A percentile compares a stretch with the other conserved stretches of the same genome.
Conservation (phyloP, 129 eudicot species). For the carrot (Daucus carota) region DNA sequence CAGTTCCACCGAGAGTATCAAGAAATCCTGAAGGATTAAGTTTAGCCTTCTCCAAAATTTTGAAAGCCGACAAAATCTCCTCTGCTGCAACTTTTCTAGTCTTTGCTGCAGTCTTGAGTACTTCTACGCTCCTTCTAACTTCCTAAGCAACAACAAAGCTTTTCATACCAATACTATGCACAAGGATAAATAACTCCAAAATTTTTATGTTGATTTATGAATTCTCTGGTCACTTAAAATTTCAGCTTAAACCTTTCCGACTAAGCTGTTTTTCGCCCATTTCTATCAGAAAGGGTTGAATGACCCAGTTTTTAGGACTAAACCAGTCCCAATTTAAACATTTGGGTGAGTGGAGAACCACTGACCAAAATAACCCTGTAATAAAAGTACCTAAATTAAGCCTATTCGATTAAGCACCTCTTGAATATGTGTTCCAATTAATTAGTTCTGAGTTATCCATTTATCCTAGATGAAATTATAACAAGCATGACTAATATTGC, state of each 20-base stretch:
- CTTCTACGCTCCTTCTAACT: conserved; percentile 55
- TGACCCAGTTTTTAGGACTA: background rate
- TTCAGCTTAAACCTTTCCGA: background rate
- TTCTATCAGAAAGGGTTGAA: background rate
- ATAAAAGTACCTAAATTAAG: background rate
- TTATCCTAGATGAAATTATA: background rate
- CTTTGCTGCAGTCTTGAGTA: conserved; percentile 85
- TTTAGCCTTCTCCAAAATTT: conserved; percentile 80
- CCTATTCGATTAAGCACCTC: background rate
- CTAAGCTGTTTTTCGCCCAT: too few species aligned
- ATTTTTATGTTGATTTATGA: background rate
- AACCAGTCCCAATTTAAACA: background rate
- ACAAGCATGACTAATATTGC: background rate
- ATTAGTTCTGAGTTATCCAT: background rate
- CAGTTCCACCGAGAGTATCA: conserved; percentile 84
- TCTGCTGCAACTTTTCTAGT: conserved; percentile 56
- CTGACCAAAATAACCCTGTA: background rate
- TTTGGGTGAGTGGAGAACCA: background rate
- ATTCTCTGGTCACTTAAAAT: background rate
- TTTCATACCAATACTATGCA: background rate
- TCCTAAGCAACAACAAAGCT: conserved; percentile 35
- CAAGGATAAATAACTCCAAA: too few species aligned
- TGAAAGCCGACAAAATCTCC: conserved; percentile 57
- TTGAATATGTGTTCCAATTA: background rate
- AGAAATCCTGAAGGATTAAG: conserved; percentile 71